Percentiles rank a stretch among this genome's conserved stretches.
Evolutionary conservation across 108 stramenopile species (phyloP).

Genomic region (Epipyxis sp.): DNA sequence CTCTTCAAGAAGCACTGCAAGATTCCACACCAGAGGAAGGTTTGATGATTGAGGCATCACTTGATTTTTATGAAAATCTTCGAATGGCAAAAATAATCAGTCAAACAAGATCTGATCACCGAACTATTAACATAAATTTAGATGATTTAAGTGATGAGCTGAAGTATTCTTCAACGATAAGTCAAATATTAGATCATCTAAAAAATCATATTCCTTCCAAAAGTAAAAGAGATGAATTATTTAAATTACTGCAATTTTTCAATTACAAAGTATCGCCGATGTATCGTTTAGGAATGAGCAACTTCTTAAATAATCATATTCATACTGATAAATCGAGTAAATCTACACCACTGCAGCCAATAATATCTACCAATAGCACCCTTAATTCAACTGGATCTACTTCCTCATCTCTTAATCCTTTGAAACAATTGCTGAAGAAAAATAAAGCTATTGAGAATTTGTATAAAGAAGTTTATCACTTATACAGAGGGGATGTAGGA

Average conservation of each 20-base stretch:
- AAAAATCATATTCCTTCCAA: conserved; percentile 4
- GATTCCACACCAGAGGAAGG: not conserved
- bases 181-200: conserved; percentile 5
- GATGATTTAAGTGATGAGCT: conserved; percentile 22
- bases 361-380: no score
- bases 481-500: no score
- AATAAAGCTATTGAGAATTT: no score
- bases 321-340: not conserved
- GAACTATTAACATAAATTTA: conserved; percentile 20
- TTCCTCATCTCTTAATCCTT: no score
- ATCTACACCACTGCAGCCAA: not conserved
- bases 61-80: conserved; percentile 31
- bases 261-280: conserved; percentile 15
- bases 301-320: conserved; percentile 23
- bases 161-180: not conserved
- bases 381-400: no score
- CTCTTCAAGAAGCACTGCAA: conserved; percentile 12
- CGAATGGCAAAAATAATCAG: conserved; percentile 6
- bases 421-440: no score
- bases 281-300: conserved; percentile 27
- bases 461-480: no score
- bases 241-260: not conserved
- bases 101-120: not conserved
- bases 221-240: not conserved
- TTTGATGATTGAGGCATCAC: conserved; percentile 5